Percentiles rank a stretch among this genome's conserved stretches.
These are phyloP conservation scores for Austropuccinia psidii DNA, from an alignment of 1,284 basidiomycete genomes.

Conservation along the genomic window DNA sequence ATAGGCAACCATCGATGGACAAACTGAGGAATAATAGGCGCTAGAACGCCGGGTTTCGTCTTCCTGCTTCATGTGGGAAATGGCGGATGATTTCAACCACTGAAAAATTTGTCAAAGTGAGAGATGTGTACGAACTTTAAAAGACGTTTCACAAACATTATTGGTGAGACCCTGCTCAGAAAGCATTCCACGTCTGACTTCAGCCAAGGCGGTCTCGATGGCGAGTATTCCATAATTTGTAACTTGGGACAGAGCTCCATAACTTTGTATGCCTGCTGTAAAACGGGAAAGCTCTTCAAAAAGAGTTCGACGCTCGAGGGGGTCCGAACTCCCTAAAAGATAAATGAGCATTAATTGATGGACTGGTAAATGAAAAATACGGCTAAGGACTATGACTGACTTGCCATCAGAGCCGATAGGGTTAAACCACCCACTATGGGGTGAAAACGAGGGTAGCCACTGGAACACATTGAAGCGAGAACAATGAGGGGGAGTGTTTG, in stretches of 20 bases:
- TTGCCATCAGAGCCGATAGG: slow-evolving; percentile 34
- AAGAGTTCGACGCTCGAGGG: slow-evolving; percentile 15
- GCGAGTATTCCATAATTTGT: slow-evolving; percentile 27
- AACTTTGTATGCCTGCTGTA: slow-evolving; percentile 4
- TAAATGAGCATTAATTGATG: neutral
- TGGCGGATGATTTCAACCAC: neutral
- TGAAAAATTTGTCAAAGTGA: neutral
- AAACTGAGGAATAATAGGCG: neutral
- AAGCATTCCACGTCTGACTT: slow-evolving; percentile 3
- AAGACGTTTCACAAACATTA: neutral
- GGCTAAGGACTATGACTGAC: neutral
- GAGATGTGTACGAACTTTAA: neutral
- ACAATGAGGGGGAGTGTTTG: neutral
- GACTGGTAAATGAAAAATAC: neutral
- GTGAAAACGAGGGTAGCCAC: slow-evolving; percentile 36
- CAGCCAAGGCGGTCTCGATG: slow-evolving; percentile 21
- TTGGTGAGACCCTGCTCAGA: neutral
- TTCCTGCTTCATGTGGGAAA: neutral
- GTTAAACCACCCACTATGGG: slow-evolving; percentile 30
- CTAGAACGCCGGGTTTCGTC: no score
- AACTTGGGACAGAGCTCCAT: slow-evolving; percentile 27
- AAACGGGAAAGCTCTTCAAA: slow-evolving; percentile 27
- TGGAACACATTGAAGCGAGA: neutral
- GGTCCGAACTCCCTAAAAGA: slow-evolving; percentile 27
- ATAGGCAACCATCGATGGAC: neutral